Evolutionary conservation across 768 basidiomycete species (phyloP), one percentile per base, ranked within the genome.

Genomic region (Cyclocybe cylindracea): DNA sequence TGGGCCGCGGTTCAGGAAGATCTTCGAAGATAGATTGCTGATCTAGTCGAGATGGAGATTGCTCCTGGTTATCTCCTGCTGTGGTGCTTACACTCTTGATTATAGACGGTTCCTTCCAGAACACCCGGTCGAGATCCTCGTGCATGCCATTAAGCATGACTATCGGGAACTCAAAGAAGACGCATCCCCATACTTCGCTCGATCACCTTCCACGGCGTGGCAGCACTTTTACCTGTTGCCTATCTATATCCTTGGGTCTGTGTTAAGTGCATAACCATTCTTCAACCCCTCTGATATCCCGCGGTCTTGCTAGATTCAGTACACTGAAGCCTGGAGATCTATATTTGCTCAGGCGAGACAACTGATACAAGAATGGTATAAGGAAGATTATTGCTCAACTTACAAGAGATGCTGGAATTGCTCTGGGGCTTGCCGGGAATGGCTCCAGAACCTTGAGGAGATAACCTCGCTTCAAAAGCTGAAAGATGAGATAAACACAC

Each of bases 71-170:
- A 39, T 19, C 11, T 42, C 34, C 38, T 34, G 42, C 5, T 29
- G n/a, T 34, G 37, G 33, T 9, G 24, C 42, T 34, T 44, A 6
- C 31, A 51, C 34, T 35, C 31, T 51, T 48, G 2, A 33, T 7
- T 35, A 2, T 18, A 48, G 50, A 39, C 38, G 33, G 4, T 59
- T 55, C 41, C 32, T 59, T 16, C 54, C 55, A 5, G 44, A 50
- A 11, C 54, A 63, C 36, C n/a, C 66, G 4, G 39, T 56, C 2
- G 61, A 66, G 18, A 46, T 68, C 13, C 45, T 70, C 8, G 38
- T 44, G 6, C 66, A 66, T 35, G 66, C 67, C 7, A 47, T 63
- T 13, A 63, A 59, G 41, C 66, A 69, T 39, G 64, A 61, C 40
- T n/a, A 66, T 37, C 48, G 57, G n/a, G 51, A 56, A 49, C 55